Evolutionary conservation across 2,329 filamentous ascomycete species (phyloP), one percentile per base, ranked within the genome.

Genomic region (Teratosphaeria zuluensis): DNA sequence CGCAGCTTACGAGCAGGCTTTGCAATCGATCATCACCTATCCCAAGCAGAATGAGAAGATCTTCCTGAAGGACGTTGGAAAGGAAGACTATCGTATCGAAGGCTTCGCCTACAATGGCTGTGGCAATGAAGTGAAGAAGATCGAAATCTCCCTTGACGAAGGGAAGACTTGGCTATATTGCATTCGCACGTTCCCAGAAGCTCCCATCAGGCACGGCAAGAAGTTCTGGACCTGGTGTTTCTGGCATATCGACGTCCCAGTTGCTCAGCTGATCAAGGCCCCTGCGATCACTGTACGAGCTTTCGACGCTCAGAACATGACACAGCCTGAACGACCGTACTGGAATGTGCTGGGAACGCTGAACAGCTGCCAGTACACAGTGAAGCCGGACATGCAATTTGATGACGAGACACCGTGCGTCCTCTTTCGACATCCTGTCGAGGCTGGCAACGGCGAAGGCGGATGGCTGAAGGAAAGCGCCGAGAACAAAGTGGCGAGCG

Each of bases 311-410:
- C 76, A 76, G 67, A 81, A 79, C 61, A 79, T 79, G 60, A 79
- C 77, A 1, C 79, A 82, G 61, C 79, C 79, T 1, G 64, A 74
- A 59, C 67, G 73, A 21, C 72, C 73, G 3, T 69, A 66, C 4
- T 81, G 79, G 79, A 81, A 80, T 59, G 70, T 78, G 1, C 74
- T 78, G 75, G 78, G 76, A 11, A 80, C 81, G 77, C 81, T 82
- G 79, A 82, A 81, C 66, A 81, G 81, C 52, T 76, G 75, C 60
- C 79, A 76, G 75, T 81, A 81, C 61, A 60, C 67, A 1, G 75
- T 81, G 14, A 75, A 74, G 53, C 66, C 74, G 0, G 73, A 77
- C 38, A 72, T 77, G 3, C 66, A 72, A n/a, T 66, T 69, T 14
- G 61, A 68, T 16, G 64, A 74, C 1, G 67, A 70, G 9, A 67